These are phyloP conservation scores for Tylopilus vinaceipallidus DNA, from an alignment of 768 basidiomycete genomes.

Conservation along the genomic window DNA sequence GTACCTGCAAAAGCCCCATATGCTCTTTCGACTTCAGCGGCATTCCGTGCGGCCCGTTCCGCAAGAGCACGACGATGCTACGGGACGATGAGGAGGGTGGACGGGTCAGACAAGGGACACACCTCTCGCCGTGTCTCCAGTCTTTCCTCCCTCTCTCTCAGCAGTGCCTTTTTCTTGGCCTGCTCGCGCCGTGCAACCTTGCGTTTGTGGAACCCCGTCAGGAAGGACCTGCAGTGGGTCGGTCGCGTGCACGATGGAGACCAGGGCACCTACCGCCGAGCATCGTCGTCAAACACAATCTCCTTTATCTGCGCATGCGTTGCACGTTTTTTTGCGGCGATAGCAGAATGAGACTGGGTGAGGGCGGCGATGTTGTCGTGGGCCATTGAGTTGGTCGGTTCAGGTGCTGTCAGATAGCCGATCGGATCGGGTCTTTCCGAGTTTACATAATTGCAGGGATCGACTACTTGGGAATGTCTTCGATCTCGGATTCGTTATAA, in stretches of 20 bases:
- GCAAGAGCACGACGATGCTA: constrained; percentile 79
- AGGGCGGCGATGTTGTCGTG: constrained; percentile 51
- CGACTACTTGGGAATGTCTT: constrained; percentile 29
- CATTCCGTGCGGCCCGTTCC: constrained; percentile 77
- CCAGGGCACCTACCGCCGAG: constrained; percentile 54
- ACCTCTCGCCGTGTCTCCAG: constrained; percentile 80
- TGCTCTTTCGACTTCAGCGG: constrained; percentile 71
- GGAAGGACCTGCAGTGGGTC: constrained; percentile 61
- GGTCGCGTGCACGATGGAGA: constrained; percentile 19
- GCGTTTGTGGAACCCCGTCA: constrained; percentile 93
- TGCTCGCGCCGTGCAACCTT: constrained; percentile 83
- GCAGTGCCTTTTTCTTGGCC: constrained; percentile 67
- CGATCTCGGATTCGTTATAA: constrained; percentile 29
- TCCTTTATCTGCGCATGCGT: constrained; percentile 71
- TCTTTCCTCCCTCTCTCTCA: constrained; percentile 75
- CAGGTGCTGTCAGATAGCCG: background rate
- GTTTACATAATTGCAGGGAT: constrained; percentile 26
- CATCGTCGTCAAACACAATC: constrained; percentile 83
- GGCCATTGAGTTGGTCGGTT: constrained; percentile 26
- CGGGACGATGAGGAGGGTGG: constrained; percentile 12
- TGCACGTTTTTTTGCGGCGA: constrained; percentile 66
- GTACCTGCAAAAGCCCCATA: constrained; percentile 54
- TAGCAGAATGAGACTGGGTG: constrained; percentile 59
- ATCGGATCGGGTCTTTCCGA: constrained; percentile 18
- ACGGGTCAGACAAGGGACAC: constrained; percentile 17